phyloP scores from a whole-genome alignment of 2,329 filamentous ascomycete genomes.

The Exserohilum rostratum region DNA sequence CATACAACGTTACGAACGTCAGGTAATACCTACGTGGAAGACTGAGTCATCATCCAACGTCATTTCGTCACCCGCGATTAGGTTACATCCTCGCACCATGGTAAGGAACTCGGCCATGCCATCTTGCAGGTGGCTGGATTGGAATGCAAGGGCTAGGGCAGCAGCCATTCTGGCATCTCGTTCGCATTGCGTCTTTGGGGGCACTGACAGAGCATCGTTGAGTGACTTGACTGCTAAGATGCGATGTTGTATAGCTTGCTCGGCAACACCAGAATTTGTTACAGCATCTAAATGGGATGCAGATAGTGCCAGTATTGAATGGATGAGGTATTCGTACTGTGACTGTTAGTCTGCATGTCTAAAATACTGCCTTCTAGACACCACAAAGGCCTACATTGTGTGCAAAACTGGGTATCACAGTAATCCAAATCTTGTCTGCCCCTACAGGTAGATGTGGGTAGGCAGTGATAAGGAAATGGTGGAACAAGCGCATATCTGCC shows the following conservation, averaged over 20 bases:
- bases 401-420: conserved; percentile 69
- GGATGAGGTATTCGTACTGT: conserved; percentile 71
- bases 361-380: neutral
- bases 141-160: conserved; percentile 46
- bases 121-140: conserved; percentile 47
- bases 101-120: conserved; percentile 47
- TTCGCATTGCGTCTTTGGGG: conserved; percentile 39
- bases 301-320: conserved; percentile 70
- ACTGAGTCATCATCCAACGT: conserved; percentile 29
- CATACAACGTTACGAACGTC: rapidly evolving
- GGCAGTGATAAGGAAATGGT: conserved; percentile 67
- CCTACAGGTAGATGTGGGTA: conserved; percentile 70
- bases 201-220: conserved; percentile 47
- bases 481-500: conserved; percentile 72
- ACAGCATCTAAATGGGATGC: conserved; percentile 67
- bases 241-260: conserved; percentile 68
- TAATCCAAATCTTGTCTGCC: conserved; percentile 70
- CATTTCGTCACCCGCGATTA: conserved; percentile 39
- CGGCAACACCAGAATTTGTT: conserved; percentile 58
- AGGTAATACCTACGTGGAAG: conserved; percentile 33
- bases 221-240: conserved; percentile 65
- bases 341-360: conserved; percentile 13
- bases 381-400: conserved; percentile 61
- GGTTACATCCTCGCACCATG: conserved; percentile 47
- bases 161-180: conserved; percentile 48